phyloP scores from a whole-genome alignment of 345 rosid species.

The Viola odorata region DNA sequence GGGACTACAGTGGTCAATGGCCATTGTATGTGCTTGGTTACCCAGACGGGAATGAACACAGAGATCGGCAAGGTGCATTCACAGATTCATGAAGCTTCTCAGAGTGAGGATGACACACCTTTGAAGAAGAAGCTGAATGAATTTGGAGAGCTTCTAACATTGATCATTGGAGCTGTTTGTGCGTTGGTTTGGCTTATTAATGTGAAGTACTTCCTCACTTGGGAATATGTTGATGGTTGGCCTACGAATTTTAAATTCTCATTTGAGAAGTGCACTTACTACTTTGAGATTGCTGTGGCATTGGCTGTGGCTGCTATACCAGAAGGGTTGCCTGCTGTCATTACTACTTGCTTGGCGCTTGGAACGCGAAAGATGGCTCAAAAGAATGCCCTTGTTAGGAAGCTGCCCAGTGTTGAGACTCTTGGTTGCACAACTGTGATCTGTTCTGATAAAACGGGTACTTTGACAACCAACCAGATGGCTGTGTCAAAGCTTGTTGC shows the following conservation, averaged over 20 bases:
- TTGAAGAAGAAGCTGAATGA: conserved; percentile 89
- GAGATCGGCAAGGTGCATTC: conserved; percentile 90
- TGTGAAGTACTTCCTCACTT: conserved; percentile 78
- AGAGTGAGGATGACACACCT: conserved; percentile 83
- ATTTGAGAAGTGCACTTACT: conserved; percentile 94
- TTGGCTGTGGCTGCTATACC: conserved; percentile 98
- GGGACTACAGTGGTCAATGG: conserved; percentile 94
- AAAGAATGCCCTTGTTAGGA: conserved; percentile 89
- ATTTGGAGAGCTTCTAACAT: conserved; percentile 75
- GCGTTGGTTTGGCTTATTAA: conserved; percentile 90
- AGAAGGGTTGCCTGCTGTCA: conserved; percentile 94
- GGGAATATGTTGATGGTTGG: conserved; percentile 95
- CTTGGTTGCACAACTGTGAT: conserved; percentile 94
- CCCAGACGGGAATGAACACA: conserved; percentile 69
- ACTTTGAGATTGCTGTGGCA: conserved; percentile 96
- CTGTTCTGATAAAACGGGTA: conserved; percentile 93
- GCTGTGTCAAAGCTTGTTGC: conserved; percentile 81
- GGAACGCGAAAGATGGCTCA: conserved; percentile 98
- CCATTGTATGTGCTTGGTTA: conserved; percentile 69
- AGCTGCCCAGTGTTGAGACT: conserved; percentile 91
- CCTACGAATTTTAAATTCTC: conserved; percentile 83
- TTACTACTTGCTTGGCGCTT: conserved; percentile 89
- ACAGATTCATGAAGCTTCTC: conserved; percentile 92
- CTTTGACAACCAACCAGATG: conserved; percentile 93
- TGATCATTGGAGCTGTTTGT: conserved; percentile 77